A percentile compares a stretch with the other conserved stretches of the same genome.
phyloP scores from a whole-genome alignment of 2,329 filamentous ascomycete species.

The Curvularia hawaiiensis region DNA sequence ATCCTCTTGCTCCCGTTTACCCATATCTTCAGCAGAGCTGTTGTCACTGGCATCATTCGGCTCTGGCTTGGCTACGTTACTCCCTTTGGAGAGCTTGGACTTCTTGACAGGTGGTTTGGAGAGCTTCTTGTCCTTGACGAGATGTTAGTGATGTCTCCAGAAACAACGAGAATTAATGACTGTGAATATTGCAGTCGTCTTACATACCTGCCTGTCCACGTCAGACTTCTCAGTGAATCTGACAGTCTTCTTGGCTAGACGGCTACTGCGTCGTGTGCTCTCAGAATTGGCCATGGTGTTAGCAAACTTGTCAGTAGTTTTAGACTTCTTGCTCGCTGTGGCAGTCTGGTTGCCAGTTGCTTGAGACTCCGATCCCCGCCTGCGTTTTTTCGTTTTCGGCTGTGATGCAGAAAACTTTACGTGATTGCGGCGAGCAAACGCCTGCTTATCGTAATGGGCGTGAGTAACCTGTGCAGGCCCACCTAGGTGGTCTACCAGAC shows the following conservation, averaged over 20 bases:
- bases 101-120: conserved; percentile 19
- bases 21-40: conserved; percentile 3
- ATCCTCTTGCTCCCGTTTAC: neutral
- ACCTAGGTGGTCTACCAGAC: conserved; percentile 27
- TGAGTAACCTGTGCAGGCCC: conserved; percentile 18
- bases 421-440: conserved; percentile 23
- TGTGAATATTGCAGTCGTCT: neutral
- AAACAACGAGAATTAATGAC: no score
- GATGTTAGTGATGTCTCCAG: neutral
- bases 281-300: neutral
- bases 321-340: neutral
- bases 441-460: conserved; percentile 25
- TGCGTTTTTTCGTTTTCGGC: conserved; percentile 1
- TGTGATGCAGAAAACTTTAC: conserved; percentile 3
- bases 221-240: conserved; percentile 13
- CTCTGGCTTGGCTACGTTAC: neutral
- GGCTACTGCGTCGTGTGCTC: conserved; percentile 13
- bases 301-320: no score
- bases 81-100: conserved; percentile 11
- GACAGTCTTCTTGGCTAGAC: conserved; percentile 15
- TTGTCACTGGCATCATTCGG: conserved; percentile 18
- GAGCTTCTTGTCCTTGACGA: conserved; percentile 15
- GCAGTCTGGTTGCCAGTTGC: neutral
- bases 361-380: neutral
- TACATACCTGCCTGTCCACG: conserved; percentile 13